A percentile compares a stretch with the other conserved stretches of the same genome.
Conservation (phyloP, 208 protist species). For the Crithidia brevicula region DNA sequence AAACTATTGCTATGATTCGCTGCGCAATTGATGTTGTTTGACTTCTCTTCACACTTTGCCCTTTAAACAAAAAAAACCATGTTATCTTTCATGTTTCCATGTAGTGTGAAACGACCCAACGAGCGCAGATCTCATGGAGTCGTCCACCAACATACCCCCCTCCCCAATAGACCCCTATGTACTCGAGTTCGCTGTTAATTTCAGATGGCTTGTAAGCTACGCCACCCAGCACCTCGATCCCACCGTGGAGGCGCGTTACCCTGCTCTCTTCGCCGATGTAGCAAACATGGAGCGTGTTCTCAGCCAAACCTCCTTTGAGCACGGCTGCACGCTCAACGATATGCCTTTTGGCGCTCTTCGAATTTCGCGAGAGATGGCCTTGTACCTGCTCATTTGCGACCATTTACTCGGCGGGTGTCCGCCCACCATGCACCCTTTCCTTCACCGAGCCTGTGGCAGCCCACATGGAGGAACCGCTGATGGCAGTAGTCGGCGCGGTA, state of each 20-base stretch:
- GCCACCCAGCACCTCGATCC: conserved; percentile 43
- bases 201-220: conserved; percentile 71
- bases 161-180: conserved; percentile 32
- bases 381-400: conserved; percentile 80
- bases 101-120: not conserved
- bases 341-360: conserved; percentile 50
- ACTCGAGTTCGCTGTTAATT: conserved; percentile 74
- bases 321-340: conserved; percentile 33
- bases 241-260: conserved; percentile 56
- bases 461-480: too few species aligned
- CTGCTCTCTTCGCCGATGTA: conserved; percentile 25
- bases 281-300: conserved; percentile 29
- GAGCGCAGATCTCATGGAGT: conserved; percentile 14
- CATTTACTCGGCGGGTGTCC: conserved; percentile 68
- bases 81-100: not conserved
- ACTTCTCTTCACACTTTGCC: not conserved
- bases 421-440: conserved; percentile 79
- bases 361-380: conserved; percentile 43
- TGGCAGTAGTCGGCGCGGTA: too few species aligned
- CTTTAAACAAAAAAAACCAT: too few species aligned
- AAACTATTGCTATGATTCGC: too few species aligned
- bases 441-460: conserved; percentile 25
- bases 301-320: conserved; percentile 25
- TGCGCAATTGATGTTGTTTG: too few species aligned
- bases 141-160: not conserved